A percentile compares a stretch with the other conserved stretches of the same genome.
These are phyloP conservation scores for Penicillium sp. DNA, from an alignment of 2,329 filamentous ascomycete species.

Conservation along the genomic window DNA sequence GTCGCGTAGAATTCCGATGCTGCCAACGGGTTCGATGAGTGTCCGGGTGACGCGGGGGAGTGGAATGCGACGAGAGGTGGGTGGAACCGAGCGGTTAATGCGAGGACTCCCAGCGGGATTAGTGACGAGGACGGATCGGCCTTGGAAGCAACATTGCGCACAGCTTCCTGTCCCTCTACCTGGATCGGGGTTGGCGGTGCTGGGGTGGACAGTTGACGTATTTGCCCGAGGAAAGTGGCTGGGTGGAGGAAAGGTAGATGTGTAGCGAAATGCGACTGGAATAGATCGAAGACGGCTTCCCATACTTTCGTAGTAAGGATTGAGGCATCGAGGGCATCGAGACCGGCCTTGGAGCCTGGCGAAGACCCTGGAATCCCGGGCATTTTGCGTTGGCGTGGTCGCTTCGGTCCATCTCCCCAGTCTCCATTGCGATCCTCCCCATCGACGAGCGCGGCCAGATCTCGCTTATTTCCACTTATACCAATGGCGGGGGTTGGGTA, in stretches of 20 bases:
- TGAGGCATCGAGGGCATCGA: conserved; percentile 51
- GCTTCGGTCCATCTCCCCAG: conserved; percentile 42
- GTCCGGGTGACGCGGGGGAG: conserved; percentile 44
- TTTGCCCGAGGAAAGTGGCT: conserved; percentile 53
- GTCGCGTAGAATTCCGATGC: conserved; percentile 58
- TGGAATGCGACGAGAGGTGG: conserved; percentile 50
- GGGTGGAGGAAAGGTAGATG: conserved; percentile 59
- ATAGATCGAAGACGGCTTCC: conserved; percentile 59
- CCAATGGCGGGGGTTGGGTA: conserved; percentile 58
- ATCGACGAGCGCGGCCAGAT: conserved; percentile 36
- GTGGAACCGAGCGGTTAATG: conserved; percentile 58
- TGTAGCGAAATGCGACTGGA: conserved; percentile 58
- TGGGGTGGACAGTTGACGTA: conserved; percentile 38
- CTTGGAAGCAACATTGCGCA: conserved; percentile 29
- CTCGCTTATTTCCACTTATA: conserved; percentile 38
- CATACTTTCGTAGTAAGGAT: conserved; percentile 57
- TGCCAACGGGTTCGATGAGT: conserved; percentile 49
- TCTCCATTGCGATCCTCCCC: conserved; percentile 43
- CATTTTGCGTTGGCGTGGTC: conserved; percentile 40
- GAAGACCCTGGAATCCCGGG: conserved; percentile 30
- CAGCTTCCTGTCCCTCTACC: conserved; percentile 25
- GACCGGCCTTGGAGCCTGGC: conserved; percentile 33
- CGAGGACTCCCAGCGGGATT: conserved; percentile 57
- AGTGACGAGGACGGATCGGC: conserved; percentile 45
- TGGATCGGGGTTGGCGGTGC: conserved; percentile 13